These are phyloP conservation scores for Aplosporella prunicola DNA, from an alignment of 2,329 filamentous ascomycete species.

Conservation along the genomic window DNA sequence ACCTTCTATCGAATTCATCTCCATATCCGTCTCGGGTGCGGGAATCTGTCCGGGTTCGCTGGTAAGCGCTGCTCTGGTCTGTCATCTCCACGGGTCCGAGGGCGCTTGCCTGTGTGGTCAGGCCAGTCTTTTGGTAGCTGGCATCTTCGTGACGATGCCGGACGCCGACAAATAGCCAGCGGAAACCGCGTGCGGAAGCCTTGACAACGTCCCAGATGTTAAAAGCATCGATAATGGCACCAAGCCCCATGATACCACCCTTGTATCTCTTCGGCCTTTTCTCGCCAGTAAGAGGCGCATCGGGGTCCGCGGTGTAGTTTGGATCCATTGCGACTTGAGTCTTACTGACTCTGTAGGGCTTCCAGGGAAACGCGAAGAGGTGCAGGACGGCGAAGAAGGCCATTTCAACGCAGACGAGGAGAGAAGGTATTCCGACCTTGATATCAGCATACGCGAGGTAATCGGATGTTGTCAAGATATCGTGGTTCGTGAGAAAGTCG, in stretches of 20 bases:
- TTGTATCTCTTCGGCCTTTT: slow-evolving; percentile 13
- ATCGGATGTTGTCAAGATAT: slow-evolving; percentile 53
- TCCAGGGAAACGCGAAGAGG: slow-evolving; percentile 72
- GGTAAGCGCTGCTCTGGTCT: slow-evolving; percentile 2
- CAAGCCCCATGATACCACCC: slow-evolving; percentile 50
- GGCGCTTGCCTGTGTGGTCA: not conserved
- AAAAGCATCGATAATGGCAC: slow-evolving; percentile 60
- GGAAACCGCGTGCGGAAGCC: slow-evolving; percentile 64
- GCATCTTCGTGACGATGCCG: slow-evolving; percentile 43
- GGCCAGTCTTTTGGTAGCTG: slow-evolving; percentile 26
- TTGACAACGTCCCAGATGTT: slow-evolving; percentile 80
- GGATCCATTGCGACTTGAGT: slow-evolving; percentile 18
- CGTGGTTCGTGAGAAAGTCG: slow-evolving; percentile 49
- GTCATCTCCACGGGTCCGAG: slow-evolving; percentile 10
- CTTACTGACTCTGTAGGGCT: slow-evolving; percentile 48
- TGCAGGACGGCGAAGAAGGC: slow-evolving; percentile 68
- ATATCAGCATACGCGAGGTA: slow-evolving; percentile 64
- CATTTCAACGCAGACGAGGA: slow-evolving; percentile 80
- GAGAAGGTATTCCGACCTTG: slow-evolving; percentile 68
- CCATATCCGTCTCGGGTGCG: slow-evolving; percentile 4
- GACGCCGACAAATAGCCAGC: slow-evolving; percentile 71
- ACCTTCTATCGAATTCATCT: slow-evolving; percentile 10
- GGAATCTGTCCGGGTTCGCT: not conserved
- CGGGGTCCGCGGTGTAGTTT: slow-evolving; percentile 14
- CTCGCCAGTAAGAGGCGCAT: slow-evolving; percentile 10